A percentile compares a stretch with the other conserved stretches of the same genome.
These are phyloP conservation scores for Euphrasia arctica DNA, from an alignment of 305 asterid species.

Conservation along the genomic window DNA sequence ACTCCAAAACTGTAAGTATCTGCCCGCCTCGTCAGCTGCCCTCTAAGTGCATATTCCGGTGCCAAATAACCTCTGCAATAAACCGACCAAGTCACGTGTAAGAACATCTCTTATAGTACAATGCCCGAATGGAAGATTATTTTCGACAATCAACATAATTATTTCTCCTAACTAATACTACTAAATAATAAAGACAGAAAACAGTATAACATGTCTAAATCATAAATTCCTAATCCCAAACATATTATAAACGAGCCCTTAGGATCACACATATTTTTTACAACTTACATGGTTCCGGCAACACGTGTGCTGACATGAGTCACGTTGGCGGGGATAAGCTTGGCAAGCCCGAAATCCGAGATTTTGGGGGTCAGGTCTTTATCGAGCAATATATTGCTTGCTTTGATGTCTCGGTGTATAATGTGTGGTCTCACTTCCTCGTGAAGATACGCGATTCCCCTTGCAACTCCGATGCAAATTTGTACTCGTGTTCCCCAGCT, in stretches of 20 bases:
- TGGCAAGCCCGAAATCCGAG: conserved; percentile 96
- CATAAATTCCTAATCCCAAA: not conserved
- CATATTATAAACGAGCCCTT: not conserved
- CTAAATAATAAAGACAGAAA: not conserved
- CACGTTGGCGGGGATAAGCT: conserved; percentile 78
- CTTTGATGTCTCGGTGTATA: conserved; percentile 93
- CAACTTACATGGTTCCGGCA: conserved; percentile 93
- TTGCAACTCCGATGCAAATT: conserved; percentile 76
- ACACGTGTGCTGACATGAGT: conserved; percentile 95
- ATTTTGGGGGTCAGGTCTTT: conserved; percentile 75
- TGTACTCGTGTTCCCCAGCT: conserved; percentile 66
- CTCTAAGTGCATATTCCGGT: conserved; percentile 92
- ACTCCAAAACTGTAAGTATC: conserved; percentile 95
- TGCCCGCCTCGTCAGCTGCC: conserved; percentile 80
- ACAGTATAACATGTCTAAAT: not conserved
- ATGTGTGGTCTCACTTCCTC: conserved; percentile 89
- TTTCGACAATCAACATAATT: not conserved
- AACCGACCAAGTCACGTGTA: not conserved
- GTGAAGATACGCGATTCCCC: conserved; percentile 86
- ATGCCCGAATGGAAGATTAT: not conserved
- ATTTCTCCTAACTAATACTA: not conserved
- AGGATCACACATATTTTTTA: not conserved
- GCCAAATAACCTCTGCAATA: conserved; percentile 93
- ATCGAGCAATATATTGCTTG: conserved; percentile 92
- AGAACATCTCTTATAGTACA: not conserved